phyloP scores from a whole-genome alignment of 805 yeast genomes.

The Wickerhamiella siamensis region DNA sequence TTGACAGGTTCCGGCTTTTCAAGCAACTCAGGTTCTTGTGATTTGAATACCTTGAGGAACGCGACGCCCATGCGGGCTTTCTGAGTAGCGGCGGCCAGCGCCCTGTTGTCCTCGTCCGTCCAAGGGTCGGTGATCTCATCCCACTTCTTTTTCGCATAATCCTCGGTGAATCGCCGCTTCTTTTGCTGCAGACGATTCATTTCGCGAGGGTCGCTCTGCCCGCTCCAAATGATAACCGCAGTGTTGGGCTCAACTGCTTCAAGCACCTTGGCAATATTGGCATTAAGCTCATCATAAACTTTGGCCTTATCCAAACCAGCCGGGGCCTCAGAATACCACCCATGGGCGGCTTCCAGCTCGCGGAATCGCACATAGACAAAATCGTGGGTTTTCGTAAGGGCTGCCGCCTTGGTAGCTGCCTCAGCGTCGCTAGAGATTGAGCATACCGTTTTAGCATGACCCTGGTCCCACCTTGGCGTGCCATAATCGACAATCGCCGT shows the following conservation, averaged over 20 bases:
- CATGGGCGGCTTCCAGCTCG: constrained; percentile 37
- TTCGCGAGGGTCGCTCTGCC: constrained; percentile 44
- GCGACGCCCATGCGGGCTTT: constrained; percentile 48
- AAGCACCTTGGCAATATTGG: constrained; percentile 36
- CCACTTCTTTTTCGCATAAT: constrained; percentile 32
- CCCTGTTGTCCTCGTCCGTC: constrained; percentile 35
- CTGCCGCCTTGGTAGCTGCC: constrained; percentile 30
- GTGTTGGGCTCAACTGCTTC: constrained; percentile 42
- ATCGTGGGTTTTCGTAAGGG: constrained; percentile 29
- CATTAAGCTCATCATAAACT: constrained; percentile 28
- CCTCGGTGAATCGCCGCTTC: constrained; percentile 31
- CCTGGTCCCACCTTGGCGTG: constrained; percentile 23
- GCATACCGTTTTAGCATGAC: constrained; percentile 25
- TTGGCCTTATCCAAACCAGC: constrained; percentile 13
- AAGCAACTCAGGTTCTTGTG: constrained; percentile 5
- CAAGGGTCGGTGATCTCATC: constrained; percentile 35
- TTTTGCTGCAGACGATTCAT: constrained; percentile 31
- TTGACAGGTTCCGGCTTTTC: too few relatives aligned
- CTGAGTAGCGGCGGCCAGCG: constrained; percentile 33
- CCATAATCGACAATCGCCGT: constrained; percentile 27
- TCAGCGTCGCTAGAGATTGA: constrained; percentile 48
- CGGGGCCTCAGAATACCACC: not conserved
- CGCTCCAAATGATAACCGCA: constrained; percentile 45
- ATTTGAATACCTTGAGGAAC: constrained; percentile 35
- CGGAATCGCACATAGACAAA: constrained; percentile 42